Evolutionary conservation across 176 grass and related monocot genomes (phyloP), one percentile per base, ranked within the genome.

Genomic region (Avena eriantha): DNA sequence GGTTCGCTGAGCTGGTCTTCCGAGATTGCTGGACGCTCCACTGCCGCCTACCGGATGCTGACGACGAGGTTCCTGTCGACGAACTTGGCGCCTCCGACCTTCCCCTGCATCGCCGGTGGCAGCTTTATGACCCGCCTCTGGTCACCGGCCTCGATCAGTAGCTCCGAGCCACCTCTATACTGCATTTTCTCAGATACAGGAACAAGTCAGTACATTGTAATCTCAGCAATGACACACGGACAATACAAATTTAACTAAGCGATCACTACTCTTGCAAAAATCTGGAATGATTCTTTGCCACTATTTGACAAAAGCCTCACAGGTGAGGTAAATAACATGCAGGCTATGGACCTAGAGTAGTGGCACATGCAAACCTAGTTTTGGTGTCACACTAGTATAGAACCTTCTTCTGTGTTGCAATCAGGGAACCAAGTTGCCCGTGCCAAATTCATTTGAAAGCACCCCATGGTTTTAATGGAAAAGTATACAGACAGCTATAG

Each of bases 101-200:
- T 96, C 10, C 97, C 94, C 13, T 96, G 93, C 94, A 96, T 93
- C 1, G 65, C 29, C 10, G 11, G 43, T 5, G 94, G 92, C 76
- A 98, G 67, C 83, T 98, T 96, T 65, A 96, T 87, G 39, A 98
- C 67, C 4, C 97, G 94, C 64, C 97, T 94, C 88, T 98, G 97
- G 51, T 98, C 94, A 16, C 93, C 93, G 10, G 92, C 94, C 90
- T 98, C 97, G 15, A 98, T 84, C 82, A 96, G 49, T 35, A 98
- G 61, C 56, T 96, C 94, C 3, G 88, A 96, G 21, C 92, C 92
- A 36, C 97, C 94, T 54, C 94, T 88, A 78, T 96, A 98, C 97
- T 98, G 90, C 88, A 92, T 70, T 85, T 50, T 82, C 71, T 66
- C 77, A 89, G 57, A 88, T 2, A 59, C 88, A 48, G 5, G 2